These are phyloP conservation scores for Trichophyton rubrum DNA, from an alignment of 2,329 filamentous ascomycete genomes.

Conservation along the genomic window DNA sequence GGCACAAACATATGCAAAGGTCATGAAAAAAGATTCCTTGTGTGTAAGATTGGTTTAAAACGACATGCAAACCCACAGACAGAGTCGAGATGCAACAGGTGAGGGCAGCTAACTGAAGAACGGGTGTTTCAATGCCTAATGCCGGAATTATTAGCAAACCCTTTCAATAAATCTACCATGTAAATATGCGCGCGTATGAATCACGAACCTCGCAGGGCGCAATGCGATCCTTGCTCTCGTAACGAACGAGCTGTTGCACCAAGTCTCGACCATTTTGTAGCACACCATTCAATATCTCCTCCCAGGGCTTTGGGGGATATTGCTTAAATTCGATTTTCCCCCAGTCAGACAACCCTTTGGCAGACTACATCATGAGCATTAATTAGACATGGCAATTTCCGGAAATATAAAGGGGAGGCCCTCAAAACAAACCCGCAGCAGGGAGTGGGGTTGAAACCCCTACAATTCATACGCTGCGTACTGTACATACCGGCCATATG, in stretches of 20 bases:
- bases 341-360: conserved; percentile 61
- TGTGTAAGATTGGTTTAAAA: too few species aligned
- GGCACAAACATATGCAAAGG: too few species aligned
- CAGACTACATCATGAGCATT: conserved; percentile 19
- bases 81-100: too few species aligned
- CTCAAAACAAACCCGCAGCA: not conserved
- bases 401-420: not conserved
- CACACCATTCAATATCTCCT: conserved; percentile 51
- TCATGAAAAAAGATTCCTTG: too few species aligned
- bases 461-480: conserved; percentile 4
- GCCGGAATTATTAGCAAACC: not conserved
- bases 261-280: conserved; percentile 50
- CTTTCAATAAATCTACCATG: not conserved
- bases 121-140: conserved; percentile 4
- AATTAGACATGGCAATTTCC: not conserved
- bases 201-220: conserved; percentile 44
- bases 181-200: not conserved
- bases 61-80: too few species aligned
- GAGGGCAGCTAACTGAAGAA: not conserved
- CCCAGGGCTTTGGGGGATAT: conserved; percentile 58
- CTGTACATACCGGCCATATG: conserved; percentile 62
- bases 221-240: conserved; percentile 54
- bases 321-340: conserved; percentile 69
- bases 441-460: not conserved
- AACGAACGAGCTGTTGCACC: conserved; percentile 56